Evolutionary conservation across 345 rosid species (phyloP).

Genomic region (Citrus inodora): DNA sequence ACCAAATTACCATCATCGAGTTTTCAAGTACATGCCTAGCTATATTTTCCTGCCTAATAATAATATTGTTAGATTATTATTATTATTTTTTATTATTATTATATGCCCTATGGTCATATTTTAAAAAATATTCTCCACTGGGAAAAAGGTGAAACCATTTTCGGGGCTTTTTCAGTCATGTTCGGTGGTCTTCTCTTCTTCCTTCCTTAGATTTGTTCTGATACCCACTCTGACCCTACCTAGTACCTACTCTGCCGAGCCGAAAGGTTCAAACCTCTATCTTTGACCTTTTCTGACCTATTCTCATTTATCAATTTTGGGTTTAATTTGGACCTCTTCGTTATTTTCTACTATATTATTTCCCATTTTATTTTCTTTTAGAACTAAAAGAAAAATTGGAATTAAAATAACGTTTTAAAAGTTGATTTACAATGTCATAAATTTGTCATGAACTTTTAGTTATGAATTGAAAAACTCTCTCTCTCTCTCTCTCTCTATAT

Average conservation of each 20-base stretch:
- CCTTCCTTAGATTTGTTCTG: slow-evolving; percentile 5
- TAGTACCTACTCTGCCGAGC: slow-evolving; percentile 3
- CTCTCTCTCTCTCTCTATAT: no score
- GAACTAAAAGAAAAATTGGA: no score
- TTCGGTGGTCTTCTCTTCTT: slow-evolving; percentile 13
- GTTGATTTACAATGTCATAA: no score
- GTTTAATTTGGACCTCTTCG: background rate
- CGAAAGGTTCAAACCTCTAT: slow-evolving; percentile 7
- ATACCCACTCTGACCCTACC: background rate
- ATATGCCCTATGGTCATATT: no score
- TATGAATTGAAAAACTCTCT: no score
- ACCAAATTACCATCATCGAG: background rate
- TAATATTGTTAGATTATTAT: no score
- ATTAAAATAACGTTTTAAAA: no score
- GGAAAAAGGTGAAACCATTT: slow-evolving; percentile 9
- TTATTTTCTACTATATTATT: background rate
- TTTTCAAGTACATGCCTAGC: no score
- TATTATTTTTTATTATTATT: no score
- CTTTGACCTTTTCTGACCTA: slow-evolving; percentile 2
- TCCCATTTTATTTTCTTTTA: no score
- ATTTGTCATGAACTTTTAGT: no score
- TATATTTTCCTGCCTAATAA: no score
- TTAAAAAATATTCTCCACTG: slow-evolving; percentile 10
- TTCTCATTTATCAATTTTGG: background rate
- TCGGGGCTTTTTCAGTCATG: slow-evolving; percentile 23